Evolutionary conservation across 345 rosid species (phyloP).

Genomic region (Eucalyptus erythrocorys): DNA sequence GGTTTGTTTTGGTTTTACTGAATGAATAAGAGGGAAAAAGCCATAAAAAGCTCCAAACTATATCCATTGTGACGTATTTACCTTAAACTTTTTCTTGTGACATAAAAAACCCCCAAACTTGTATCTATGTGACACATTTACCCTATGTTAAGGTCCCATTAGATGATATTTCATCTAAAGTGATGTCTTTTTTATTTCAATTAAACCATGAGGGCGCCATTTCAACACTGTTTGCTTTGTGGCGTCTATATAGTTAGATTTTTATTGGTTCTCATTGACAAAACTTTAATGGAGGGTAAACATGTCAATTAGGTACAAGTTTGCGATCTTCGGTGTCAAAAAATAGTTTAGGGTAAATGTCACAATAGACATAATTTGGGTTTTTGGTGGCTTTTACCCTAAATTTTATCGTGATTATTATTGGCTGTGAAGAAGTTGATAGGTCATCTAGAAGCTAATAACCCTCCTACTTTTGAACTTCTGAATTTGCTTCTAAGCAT

Average conservation of each 20-base stretch:
- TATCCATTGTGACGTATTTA: neutral
- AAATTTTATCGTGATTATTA: neutral
- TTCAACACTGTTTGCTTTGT: neutral
- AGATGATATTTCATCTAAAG: neutral
- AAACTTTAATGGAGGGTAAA: neutral
- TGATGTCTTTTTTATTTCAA: neutral
- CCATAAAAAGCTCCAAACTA: neutral
- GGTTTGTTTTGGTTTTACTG: neutral
- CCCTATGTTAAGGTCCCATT: neutral
- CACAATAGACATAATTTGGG: neutral
- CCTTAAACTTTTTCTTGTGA: neutral
- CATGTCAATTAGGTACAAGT: neutral
- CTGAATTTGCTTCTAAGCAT: neutral
- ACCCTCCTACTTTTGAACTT: neutral
- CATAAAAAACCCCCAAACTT: neutral
- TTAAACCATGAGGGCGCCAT: neutral
- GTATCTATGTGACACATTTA: neutral
- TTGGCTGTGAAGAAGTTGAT: neutral
- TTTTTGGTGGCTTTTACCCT: neutral
- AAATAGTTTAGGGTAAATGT: neutral
- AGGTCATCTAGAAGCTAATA: neutral
- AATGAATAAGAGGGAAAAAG: neutral
- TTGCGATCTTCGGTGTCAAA: neutral
- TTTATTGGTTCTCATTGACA: neutral
- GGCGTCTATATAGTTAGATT: neutral